Base-by-base conservation (phyloP, 805 yeast genomes). In the Phaffomyces antillensis region DNA sequence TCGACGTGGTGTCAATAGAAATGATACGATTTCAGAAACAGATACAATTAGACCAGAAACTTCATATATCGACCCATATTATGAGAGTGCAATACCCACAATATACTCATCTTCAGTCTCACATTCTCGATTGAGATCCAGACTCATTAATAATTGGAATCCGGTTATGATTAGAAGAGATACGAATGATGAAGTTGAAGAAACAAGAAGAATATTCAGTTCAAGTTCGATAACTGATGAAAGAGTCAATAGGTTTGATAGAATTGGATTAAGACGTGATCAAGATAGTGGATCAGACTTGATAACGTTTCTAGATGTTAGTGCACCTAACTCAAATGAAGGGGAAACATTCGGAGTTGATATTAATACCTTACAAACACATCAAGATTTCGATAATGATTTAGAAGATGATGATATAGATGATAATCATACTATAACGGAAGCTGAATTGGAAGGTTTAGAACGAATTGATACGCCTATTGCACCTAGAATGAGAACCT, bases 161-260 rank as follows among this genome's bases (percentile, higher is more conserved):
- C 43, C 49, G 4, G 49, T 46, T 4, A 31, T 46, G n/a, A 42
- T 46, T 24, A 39, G 49, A 33, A 42, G 49, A 28, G 46, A 46
- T 32, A 40, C 32, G 9, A 25, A 12, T 13, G 44, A 40, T 26
- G 18, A 41, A 12, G 30, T 18, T 13, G 38, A 37, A 16, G 18
- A 28, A 28, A 28, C 30, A 4, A 28, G 30, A 28, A 28, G 30
- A 13, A 28, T 10, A 28, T 28, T 11, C 13, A 28, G 30, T 26
- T 10, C 12, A 26, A 26, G 28, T 28, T 28, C 30, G 13, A 10
- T 28, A 28, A 13, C 12, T 28, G 30, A 28, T 11, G 30, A 10
- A 28, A 28, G 30, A 10, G 15, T 28, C 13, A 28, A 28, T 28
- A 28, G 30, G 30, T 28, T 28, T 28, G 11, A 28, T 11, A 28